These are phyloP conservation scores for Meredithiella fracta DNA, from an alignment of 2,329 filamentous ascomycete species.

Conservation along the genomic window DNA sequence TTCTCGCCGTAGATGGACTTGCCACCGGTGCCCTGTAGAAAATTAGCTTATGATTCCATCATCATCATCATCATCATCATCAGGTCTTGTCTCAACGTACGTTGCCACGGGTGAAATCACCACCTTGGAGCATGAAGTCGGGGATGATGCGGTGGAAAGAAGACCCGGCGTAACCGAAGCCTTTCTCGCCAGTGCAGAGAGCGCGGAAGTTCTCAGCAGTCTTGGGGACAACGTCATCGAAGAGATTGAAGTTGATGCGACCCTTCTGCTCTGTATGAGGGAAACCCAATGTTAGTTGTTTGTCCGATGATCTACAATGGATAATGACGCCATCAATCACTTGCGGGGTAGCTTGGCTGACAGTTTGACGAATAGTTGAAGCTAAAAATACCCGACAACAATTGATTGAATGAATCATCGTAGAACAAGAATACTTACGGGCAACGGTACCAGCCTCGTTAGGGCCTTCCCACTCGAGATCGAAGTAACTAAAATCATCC, in stretches of 20 bases:
- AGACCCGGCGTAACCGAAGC: slow-evolving; percentile 68
- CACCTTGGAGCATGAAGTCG: slow-evolving; percentile 88
- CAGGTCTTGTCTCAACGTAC: slow-evolving; percentile 37
- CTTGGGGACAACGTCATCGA: slow-evolving; percentile 71
- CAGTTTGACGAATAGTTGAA: no score
- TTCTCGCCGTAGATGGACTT: slow-evolving; percentile 92
- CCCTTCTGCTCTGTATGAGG: slow-evolving; percentile 46
- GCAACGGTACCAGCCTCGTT: slow-evolving; percentile 32
- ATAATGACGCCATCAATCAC: background rate
- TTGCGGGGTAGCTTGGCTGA: no score
- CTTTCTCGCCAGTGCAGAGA: slow-evolving; percentile 67
- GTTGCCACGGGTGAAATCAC: slow-evolving; percentile 86
- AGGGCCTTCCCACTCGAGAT: slow-evolving; percentile 52
- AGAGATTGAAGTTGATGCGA: slow-evolving; percentile 82
- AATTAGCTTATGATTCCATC: slow-evolving; percentile 4
- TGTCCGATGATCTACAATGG: background rate
- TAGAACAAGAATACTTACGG: slow-evolving; percentile 33
- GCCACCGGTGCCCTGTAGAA: slow-evolving; percentile 71
- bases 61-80: background rate
- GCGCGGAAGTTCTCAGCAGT: slow-evolving; percentile 72
- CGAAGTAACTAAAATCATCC: slow-evolving; percentile 42
- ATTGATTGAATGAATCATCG: background rate
- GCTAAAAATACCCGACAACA: no score
- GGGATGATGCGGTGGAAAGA: slow-evolving; percentile 88
- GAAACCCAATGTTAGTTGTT: background rate